Evolutionary conservation across 2,329 filamentous ascomycete species (phyloP), one percentile per base, ranked within the genome.

Genomic region (Colletotrichum plurivorum): DNA sequence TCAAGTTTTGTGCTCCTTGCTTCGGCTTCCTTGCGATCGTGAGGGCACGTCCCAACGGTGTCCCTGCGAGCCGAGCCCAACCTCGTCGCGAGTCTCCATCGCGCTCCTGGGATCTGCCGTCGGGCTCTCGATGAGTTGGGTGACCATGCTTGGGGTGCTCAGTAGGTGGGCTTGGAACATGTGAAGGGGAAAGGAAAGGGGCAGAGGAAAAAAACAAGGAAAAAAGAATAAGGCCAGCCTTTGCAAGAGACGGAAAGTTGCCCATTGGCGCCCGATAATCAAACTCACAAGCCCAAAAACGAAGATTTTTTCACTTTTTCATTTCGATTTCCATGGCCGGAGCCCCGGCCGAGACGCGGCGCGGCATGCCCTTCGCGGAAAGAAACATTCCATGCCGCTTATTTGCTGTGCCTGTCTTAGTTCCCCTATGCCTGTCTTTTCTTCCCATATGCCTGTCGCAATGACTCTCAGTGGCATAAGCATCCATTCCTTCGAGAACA

Each of bases 201-300:
- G 51, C 39, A 22, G 22, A 22, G n/a, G 22, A 22, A 22, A 43
- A 22, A 18, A 46, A 59, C 18, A 46, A 36, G 18, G 8, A 39
- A 46, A 60, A 13, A 45, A 56, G 49, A 55, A 66, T 15, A 60
- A 16, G 22, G 1, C 8, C 27, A 31, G 27, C 27, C 6, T 7
- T 31, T 31, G 8, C 27, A 7, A 31, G 27, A 10, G 27, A 31
- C 5, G 27, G 9, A 12, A 22, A 20, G 31, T n/a, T 20, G 48
- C 36, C 22, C 49, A 25, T 66, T 69, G 66, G 45, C 62, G 66
- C 66, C 66, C 62, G 43, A 69, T 39, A 69, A 69, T 69, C 55
- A 66, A 66, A 69, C 49, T 20, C 25, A 27, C 31, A 59, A 31
- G 66, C 55, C 66, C 62, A 65, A 66, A 39, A 31, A 45, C 12